Evolutionary conservation across 768 basidiomycete genomes (phyloP), one percentile per base, ranked within the genome.

Genomic region (Floccularia luteovirens): DNA sequence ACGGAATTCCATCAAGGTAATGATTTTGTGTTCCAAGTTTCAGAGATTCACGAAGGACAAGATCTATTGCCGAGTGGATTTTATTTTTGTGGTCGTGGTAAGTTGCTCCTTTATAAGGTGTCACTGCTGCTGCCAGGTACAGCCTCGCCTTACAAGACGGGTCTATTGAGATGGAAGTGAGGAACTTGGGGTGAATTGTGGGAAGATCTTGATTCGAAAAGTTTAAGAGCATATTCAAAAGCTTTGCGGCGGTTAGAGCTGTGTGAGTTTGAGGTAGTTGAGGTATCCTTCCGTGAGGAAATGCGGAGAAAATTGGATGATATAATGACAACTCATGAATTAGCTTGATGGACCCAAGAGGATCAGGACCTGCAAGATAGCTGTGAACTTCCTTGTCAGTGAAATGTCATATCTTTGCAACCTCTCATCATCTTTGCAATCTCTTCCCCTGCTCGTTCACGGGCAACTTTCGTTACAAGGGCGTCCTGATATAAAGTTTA

Each of bases 371-470:
- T 93, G 43, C 16, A 12, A 41, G 24, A 13, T 24, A 5, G 33
- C 43, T 11, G 21, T 39, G 38, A 31, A 36, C 16, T n/a, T 7
- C 19, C 35, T 30, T 38, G 20, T 33, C 41, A n/a, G n/a, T n/a
- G n/a, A n/a, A n/a, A n/a, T n/a, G n/a, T n/a, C n/a, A n/a, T n/a
- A n/a, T n/a, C n/a, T n/a, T n/a, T n/a, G n/a, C n/a, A 33, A 83
- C 94, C 83, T 67, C 80, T 80, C 56, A 98, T 72, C 88, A 97
- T 98, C 58, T 98, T 99, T 46, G 85, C 76, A 11, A 98, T 52
- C 59, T 99, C 96, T 46, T 86, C 86, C 0, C 93, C 93, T 4
- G 92, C 77, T 13, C 96, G 76, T 62, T 98, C 96, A 38, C 90
- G 76, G 24, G 85, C 84, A 33, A 99, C 87, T 56, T 97, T 96